Base-by-base conservation (phyloP, 176 grass and related monocot species). In the Oryza australiensis region DNA sequence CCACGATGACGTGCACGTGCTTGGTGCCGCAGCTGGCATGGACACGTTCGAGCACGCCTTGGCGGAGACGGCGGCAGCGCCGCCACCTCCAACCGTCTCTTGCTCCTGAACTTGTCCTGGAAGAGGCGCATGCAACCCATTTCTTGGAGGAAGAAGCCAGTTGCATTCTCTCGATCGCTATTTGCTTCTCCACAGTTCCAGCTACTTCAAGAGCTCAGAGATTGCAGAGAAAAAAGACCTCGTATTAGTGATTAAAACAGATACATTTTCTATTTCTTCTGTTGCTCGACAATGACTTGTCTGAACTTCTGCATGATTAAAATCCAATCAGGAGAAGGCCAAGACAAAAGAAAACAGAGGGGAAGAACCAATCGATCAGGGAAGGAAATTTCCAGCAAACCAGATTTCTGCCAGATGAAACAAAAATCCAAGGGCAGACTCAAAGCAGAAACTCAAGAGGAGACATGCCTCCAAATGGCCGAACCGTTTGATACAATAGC, bases 61-160 rank as follows among this genome's bases (percentile, higher is more conserved):
- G 7, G 62, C 12, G 45, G 60, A 42, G 63, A 45, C 60, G 46
- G 46, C 29, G n/a, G 62, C 23, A 1, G 40, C 43, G 75, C 51
- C 53, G 37, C 7, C 26, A 24, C 12, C 63, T 27, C 46, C 35
- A 49, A 38, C 71, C 69, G 68, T 20, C 27, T 26, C 81, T 64
- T 74, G 69, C 65, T 32, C 62, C 16, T 69, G 40, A 34, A 28
- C 69, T 35, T 66, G 77, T 26, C 46, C 14, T n/a, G 38, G 79
- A 83, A 87, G 51, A 82, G 38, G 30, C 80, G 24, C 1, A 87
- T 26, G 9, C 84, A 87, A 43, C 75, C 73, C 88, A 90, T 90
- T 90, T 80, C 85, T 81, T 42, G 24, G 73, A 82, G 2, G 6
- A 28, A 14, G n/a, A 11, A 71, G 51, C n/a, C n/a, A n/a, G n/a